Evolutionary conservation across 768 basidiomycete species (phyloP).

Genomic region (Pisolithus microcarpus): DNA sequence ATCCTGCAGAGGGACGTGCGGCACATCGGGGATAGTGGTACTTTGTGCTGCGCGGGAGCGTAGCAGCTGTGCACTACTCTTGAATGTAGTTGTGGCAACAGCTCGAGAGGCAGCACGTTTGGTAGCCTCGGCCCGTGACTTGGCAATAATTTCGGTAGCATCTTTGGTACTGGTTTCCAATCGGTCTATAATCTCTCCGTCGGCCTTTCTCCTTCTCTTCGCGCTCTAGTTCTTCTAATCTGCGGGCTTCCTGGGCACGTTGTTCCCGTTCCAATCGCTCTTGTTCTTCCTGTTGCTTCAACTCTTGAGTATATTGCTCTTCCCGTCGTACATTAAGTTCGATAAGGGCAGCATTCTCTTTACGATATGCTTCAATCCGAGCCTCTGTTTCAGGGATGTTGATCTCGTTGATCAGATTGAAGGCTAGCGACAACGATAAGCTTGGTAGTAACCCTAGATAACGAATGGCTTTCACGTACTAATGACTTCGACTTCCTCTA

Average conservation of each 20-base stretch:
- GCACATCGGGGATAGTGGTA: slow-evolving; percentile 65
- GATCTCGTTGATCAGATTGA: slow-evolving; percentile 90
- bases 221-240: slow-evolving; percentile 70
- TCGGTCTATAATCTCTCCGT: slow-evolving; percentile 71
- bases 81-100: slow-evolving; percentile 32
- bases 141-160: slow-evolving; percentile 63
- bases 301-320: slow-evolving; percentile 62
- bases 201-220: slow-evolving; percentile 66
- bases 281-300: slow-evolving; percentile 76
- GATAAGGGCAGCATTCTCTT: slow-evolving; percentile 76
- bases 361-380: slow-evolving; percentile 69
- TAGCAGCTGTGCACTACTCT: slow-evolving; percentile 43
- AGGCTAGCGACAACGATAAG: slow-evolving; percentile 44
- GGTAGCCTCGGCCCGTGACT: slow-evolving; percentile 55
- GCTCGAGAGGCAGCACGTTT: slow-evolving; percentile 56
- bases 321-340: slow-evolving; percentile 80
- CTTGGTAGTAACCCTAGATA: not conserved
- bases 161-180: slow-evolving; percentile 72
- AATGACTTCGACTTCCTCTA: slow-evolving; percentile 94
- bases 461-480: slow-evolving; percentile 35
- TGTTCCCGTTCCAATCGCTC: slow-evolving; percentile 65
- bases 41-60: slow-evolving; percentile 61
- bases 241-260: slow-evolving; percentile 57
- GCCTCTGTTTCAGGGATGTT: slow-evolving; percentile 77
- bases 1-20: slow-evolving; percentile 74